phyloP scores from a whole-genome alignment of 2,329 filamentous ascomycete species.

The Aureobasidium sp. region DNA sequence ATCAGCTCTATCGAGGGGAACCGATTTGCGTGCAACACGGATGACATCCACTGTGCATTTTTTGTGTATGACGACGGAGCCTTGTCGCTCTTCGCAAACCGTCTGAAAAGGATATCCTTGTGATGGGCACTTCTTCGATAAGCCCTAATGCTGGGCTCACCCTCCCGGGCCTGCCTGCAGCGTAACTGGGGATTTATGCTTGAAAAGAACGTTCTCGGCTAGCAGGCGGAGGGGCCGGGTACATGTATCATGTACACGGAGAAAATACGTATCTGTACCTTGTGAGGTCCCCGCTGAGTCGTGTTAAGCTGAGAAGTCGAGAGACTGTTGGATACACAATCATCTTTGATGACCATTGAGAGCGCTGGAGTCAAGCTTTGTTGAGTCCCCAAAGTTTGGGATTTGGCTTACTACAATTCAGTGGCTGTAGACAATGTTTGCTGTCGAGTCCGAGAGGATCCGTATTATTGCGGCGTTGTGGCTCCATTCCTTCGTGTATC shows the following conservation, averaged over 20 bases:
- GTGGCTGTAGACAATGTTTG: not conserved
- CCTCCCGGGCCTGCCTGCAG: not conserved
- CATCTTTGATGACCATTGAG: not conserved
- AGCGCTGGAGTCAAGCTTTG: not conserved
- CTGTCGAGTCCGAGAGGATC: not conserved
- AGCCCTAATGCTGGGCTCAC: not conserved
- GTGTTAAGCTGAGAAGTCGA: not conserved
- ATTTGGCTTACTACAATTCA: not conserved
- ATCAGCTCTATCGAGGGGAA: not conserved
- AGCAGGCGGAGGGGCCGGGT: not conserved
- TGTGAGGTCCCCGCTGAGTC: not conserved
- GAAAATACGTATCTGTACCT: not conserved
- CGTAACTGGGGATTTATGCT: not conserved
- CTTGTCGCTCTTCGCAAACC: not conserved
- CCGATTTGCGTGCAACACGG: not conserved
- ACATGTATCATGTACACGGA: not conserved
- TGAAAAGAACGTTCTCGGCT: slow-evolving; percentile 1
- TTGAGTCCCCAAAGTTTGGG: not conserved
- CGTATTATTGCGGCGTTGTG: not conserved
- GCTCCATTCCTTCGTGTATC: not conserved
- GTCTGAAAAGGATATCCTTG: not conserved
- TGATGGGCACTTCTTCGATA: not conserved
- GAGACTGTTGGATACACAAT: no score
- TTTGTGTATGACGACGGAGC: not conserved
- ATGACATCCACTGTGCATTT: not conserved